Evolutionary conservation across 192 early-diverging fungal species (phyloP).

Genomic region (Ramicandelaber brevisporus): DNA sequence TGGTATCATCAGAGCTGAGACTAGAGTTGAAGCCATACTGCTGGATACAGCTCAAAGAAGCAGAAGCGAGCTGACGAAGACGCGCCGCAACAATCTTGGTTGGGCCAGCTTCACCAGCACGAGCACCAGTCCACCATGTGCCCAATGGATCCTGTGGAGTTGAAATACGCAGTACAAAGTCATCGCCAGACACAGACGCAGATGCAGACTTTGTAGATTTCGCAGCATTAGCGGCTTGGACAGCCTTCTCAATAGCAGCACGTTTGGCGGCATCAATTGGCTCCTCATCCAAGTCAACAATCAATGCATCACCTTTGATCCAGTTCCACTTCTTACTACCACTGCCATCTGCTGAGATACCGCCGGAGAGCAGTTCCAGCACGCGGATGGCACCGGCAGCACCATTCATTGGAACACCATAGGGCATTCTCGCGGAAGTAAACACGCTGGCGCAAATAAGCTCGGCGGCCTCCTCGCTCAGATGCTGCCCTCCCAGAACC

Average conservation of each 20-base stretch:
- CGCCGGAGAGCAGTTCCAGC: slow-evolving; percentile 37
- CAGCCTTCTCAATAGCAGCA: slow-evolving; percentile 36
- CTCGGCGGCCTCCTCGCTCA: slow-evolving; percentile 58
- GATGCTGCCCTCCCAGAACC: slow-evolving; percentile 28
- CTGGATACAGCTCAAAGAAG: slow-evolving; percentile 27
- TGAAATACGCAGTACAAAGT: too few species aligned
- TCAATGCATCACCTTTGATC: slow-evolving; percentile 42
- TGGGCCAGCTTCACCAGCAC: too few species aligned
- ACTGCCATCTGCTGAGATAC: too few species aligned
- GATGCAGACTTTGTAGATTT: too few species aligned
- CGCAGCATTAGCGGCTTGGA: slow-evolving; percentile 27
- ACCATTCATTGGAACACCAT: slow-evolving; percentile 27
- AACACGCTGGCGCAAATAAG: slow-evolving; percentile 45
- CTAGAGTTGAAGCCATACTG: slow-evolving; percentile 1
- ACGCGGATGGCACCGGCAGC: slow-evolving; percentile 53
- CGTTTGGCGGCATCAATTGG: slow-evolving; percentile 27
- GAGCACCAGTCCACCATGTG: slow-evolving; percentile 16
- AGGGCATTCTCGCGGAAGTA: slow-evolving; percentile 20
- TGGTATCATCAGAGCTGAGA: slow-evolving; percentile 2
- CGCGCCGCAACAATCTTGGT: slow-evolving; percentile 27
- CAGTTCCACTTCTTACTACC: slow-evolving; percentile 57
- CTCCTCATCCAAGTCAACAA: slow-evolving; percentile 47
- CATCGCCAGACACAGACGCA: too few species aligned
- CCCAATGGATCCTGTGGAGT: too few species aligned
- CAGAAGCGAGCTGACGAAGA: slow-evolving; percentile 33